Percentiles rank a stretch among this genome's conserved stretches.
These are phyloP conservation scores for Tylopilus cervinicoccineus DNA, from an alignment of 768 basidiomycete species.

Conservation along the genomic window DNA sequence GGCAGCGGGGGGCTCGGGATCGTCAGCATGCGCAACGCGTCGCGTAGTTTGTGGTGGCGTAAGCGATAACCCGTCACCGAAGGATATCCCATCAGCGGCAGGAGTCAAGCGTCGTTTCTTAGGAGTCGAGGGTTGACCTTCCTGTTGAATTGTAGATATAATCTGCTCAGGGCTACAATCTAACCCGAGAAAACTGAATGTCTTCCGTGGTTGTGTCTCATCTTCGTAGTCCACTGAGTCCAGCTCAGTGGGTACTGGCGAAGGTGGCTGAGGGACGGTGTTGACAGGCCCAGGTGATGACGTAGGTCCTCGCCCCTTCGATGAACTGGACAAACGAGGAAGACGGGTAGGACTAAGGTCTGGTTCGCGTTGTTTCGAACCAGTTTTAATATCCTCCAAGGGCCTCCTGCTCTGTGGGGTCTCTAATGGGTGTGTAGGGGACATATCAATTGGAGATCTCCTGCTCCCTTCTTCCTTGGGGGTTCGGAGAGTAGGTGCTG, in stretches of 20 bases:
- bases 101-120: conserved; percentile 19
- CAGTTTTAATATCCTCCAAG: conserved; percentile 12
- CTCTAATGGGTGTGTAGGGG: conserved; percentile 1
- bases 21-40: conserved; percentile 1
- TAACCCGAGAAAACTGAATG: conserved; percentile 26
- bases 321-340: background rate
- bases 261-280: conserved; percentile 20
- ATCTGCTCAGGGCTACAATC: conserved; percentile 9
- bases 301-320: conserved; percentile 3
- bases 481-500: background rate
- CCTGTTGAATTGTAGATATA: conserved; percentile 4
- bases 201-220: conserved; percentile 9
- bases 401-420: conserved; percentile 12
- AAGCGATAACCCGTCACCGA: conserved; percentile 3
- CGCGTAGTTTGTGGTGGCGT: conserved; percentile 29
- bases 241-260: conserved; percentile 23
- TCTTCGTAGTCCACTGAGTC: conserved; percentile 20
- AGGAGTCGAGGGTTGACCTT: conserved; percentile 21
- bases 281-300: background rate
- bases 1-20: background rate
- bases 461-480: background rate
- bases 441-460: background rate
- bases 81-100: background rate
- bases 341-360: conserved; percentile 11
- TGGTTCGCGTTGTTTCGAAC: conserved; percentile 14